Evolutionary conservation across 257 asterid species (phyloP).

Genomic region (Capsicum pubescens): DNA sequence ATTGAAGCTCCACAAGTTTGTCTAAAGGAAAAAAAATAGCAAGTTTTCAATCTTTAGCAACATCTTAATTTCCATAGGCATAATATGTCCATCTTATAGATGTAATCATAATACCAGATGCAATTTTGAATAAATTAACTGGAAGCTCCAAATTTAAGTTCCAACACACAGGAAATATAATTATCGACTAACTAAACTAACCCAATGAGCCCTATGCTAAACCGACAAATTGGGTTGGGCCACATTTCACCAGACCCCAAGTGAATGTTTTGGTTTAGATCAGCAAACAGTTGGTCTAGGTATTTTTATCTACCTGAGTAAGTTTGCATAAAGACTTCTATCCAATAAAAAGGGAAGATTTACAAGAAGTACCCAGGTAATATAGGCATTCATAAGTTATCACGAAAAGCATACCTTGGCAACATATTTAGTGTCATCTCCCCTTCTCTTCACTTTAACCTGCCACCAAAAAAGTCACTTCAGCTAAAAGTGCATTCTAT

Average conservation of each 20-base stretch:
- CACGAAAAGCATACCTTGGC: slow-evolving; percentile 70
- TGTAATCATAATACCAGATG: slow-evolving; percentile 1
- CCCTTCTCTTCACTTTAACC: slow-evolving; percentile 93
- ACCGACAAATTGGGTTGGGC: neutral
- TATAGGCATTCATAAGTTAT: slow-evolving; percentile 1
- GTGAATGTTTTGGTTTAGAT: neutral
- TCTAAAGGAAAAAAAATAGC: neutral
- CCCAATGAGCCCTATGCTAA: slow-evolving; percentile 17
- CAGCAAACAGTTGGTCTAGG: neutral
- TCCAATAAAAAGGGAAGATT: neutral
- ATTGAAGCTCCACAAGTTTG: slow-evolving; percentile 16
- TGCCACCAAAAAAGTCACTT: slow-evolving; percentile 46
- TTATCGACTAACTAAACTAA: neutral
- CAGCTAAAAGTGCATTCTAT: slow-evolving; percentile 26
- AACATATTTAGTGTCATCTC: slow-evolving; percentile 86
- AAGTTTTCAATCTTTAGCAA: neutral
- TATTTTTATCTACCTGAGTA: neutral
- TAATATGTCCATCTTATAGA: slow-evolving; percentile 13
- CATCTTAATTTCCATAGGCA: neutral
- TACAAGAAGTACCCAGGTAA: slow-evolving; percentile 16
- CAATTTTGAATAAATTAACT: neutral
- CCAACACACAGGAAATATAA: neutral
- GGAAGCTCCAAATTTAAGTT: neutral
- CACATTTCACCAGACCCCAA: slow-evolving; percentile 11
- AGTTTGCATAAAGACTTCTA: slow-evolving; percentile 15